Percentiles rank a stretch among this genome's conserved stretches.
These are phyloP conservation scores for Gigaspora rosea DNA, from an alignment of 192 early-diverging fungal species.

Conservation along the genomic window DNA sequence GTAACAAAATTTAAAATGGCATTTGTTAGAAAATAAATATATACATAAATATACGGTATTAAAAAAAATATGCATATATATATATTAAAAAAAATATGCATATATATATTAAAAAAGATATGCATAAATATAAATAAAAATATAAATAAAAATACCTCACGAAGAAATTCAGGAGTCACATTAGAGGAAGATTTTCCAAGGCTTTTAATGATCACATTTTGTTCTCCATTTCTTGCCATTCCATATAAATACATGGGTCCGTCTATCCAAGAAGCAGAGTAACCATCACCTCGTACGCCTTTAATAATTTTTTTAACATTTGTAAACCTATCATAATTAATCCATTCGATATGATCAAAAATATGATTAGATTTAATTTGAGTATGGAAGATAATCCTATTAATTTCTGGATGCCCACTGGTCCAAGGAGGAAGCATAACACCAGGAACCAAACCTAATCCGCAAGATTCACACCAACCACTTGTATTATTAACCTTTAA, in stretches of 20 bases:
- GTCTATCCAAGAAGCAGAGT: slow-evolving; percentile 13
- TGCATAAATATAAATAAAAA: background rate
- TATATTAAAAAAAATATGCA: background rate
- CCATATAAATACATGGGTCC: background rate
- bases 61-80: no score
- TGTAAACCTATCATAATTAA: slow-evolving; percentile 19
- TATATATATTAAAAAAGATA: background rate
- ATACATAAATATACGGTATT: no score
- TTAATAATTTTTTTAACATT: background rate
- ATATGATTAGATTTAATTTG: background rate
- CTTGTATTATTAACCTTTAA: background rate
- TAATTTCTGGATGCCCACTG: background rate
- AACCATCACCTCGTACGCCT: background rate
- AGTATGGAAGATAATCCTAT: background rate
- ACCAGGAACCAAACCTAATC: background rate
- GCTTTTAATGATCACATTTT: background rate
- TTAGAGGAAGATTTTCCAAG: background rate
- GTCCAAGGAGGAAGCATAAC: background rate
- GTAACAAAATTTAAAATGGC: background rate
- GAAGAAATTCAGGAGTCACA: background rate
- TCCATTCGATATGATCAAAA: slow-evolving; percentile 1
- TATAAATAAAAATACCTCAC: background rate
- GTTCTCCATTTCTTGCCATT: background rate
- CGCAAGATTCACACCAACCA: background rate
- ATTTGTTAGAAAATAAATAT: background rate